Percentiles rank a stretch among this genome's conserved stretches.
Evolutionary conservation across 176 grass and related monocot genomes (phyloP).

Genomic region (Triticum monococcum): DNA sequence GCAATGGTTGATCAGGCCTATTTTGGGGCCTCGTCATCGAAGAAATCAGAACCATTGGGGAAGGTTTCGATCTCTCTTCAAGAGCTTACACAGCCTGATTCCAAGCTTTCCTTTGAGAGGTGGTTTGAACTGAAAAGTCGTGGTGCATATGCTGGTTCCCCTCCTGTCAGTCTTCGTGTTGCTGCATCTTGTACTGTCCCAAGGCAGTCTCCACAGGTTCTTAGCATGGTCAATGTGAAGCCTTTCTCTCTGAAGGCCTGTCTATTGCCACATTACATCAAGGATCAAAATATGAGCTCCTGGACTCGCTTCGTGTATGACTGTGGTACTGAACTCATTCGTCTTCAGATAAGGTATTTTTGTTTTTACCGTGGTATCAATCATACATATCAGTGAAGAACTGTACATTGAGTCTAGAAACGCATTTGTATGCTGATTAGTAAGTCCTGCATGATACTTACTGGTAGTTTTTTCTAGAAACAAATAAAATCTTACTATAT

Average conservation of each 20-base stretch:
- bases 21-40: conserved; percentile 17
- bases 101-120: conserved; percentile 67
- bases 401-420: neutral
- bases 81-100: conserved; percentile 53
- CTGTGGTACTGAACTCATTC: conserved; percentile 60
- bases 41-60: conserved; percentile 59
- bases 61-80: conserved; percentile 73
- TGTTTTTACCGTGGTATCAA: neutral
- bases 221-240: conserved; percentile 55
- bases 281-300: conserved; percentile 37
- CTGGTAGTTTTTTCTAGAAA: neutral
- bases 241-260: conserved; percentile 51
- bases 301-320: conserved; percentile 62
- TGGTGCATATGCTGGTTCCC: conserved; percentile 36
- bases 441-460: conserved; percentile 12
- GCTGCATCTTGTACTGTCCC: conserved; percentile 65
- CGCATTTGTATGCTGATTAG: neutral
- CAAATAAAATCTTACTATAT: neutral
- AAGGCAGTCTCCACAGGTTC: conserved; percentile 30
- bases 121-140: conserved; percentile 79
- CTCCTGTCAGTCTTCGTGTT: conserved; percentile 56
- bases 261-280: conserved; percentile 45
- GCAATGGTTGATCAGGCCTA: conserved; percentile 48
- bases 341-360: conserved; percentile 76
- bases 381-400: neutral